Percentiles rank a stretch among this genome's conserved stretches.
Evolutionary conservation across 108 stramenopile species (phyloP).

Genomic region (Discostella pseudostelligera): DNA sequence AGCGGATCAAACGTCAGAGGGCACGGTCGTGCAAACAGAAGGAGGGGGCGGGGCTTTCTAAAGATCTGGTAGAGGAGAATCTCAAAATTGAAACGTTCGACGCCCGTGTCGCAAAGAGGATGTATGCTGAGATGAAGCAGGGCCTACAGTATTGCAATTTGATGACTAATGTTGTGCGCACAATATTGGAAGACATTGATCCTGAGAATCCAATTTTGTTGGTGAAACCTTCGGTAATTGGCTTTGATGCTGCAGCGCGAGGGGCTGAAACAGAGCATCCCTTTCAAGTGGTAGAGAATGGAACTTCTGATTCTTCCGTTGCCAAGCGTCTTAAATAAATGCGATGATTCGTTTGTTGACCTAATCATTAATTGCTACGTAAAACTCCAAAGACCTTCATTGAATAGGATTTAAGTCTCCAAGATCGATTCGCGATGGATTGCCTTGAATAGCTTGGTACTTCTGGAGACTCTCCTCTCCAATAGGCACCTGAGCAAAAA

Average conservation of each 20-base stretch:
- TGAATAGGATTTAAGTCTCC: constrained; percentile 46
- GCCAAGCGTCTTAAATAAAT: too few species aligned
- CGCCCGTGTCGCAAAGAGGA: constrained; percentile 66
- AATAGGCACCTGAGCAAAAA: constrained; percentile 40
- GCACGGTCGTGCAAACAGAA: constrained; percentile 57
- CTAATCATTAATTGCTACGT: too few species aligned
- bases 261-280: too few species aligned
- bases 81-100: constrained; percentile 65
- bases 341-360: too few species aligned
- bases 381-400: not conserved
- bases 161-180: constrained; percentile 54
- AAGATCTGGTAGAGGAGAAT: constrained; percentile 40
- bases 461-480: constrained; percentile 33
- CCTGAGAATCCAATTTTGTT: constrained; percentile 39
- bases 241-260: not conserved
- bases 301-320: too few species aligned
- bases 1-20: constrained; percentile 76
- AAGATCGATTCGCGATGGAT: constrained; percentile 39
- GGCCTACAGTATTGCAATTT: constrained; percentile 63
- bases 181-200: constrained; percentile 62
- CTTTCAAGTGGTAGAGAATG: too few species aligned
- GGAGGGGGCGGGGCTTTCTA: constrained; percentile 10
- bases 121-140: constrained; percentile 61
- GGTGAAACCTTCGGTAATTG: constrained; percentile 11
- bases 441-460: constrained; percentile 41